phyloP scores from a whole-genome alignment of 768 basidiomycete genomes.

The Gautieria morchelliformis region DNA sequence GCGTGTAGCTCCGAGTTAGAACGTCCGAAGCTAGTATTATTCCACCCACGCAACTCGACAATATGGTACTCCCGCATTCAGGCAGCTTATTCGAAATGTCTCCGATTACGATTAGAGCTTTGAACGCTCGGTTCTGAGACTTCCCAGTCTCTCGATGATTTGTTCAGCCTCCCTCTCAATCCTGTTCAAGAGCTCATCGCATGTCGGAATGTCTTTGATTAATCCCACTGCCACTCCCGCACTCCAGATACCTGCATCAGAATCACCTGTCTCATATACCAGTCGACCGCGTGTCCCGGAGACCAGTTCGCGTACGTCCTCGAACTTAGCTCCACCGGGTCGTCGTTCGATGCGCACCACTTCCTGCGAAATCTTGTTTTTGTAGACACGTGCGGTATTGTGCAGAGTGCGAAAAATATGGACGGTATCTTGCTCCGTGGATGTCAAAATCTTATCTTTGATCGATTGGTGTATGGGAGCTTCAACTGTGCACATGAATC shows the following conservation, averaged over 20 bases:
- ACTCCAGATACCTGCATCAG: conserved; percentile 82
- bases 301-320: conserved; percentile 72
- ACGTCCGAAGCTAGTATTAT: too few relatives aligned
- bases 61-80: too few relatives aligned
- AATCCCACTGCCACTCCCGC: conserved; percentile 57
- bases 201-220: conserved; percentile 80
- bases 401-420: conserved; percentile 75
- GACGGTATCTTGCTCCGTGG: conserved; percentile 68
- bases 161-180: conserved; percentile 72
- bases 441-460: conserved; percentile 81
- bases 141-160: conserved; percentile 42
- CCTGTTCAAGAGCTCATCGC: conserved; percentile 54
- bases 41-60: too few relatives aligned
- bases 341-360: conserved; percentile 77
- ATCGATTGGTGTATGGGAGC: conserved; percentile 84
- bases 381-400: conserved; percentile 81
- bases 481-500: conserved; percentile 90
- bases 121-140: conserved; percentile 14
- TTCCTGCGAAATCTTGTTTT: conserved; percentile 73
- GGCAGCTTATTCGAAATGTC: too few relatives aligned
- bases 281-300: conserved; percentile 57
- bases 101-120: conserved; percentile 9
- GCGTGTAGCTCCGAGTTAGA: too few relatives aligned
- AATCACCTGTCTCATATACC: conserved; percentile 79
- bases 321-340: conserved; percentile 81